phyloP scores from a whole-genome alignment of 202 grass and related monocot genomes.

The Panicum hallii region DNA sequence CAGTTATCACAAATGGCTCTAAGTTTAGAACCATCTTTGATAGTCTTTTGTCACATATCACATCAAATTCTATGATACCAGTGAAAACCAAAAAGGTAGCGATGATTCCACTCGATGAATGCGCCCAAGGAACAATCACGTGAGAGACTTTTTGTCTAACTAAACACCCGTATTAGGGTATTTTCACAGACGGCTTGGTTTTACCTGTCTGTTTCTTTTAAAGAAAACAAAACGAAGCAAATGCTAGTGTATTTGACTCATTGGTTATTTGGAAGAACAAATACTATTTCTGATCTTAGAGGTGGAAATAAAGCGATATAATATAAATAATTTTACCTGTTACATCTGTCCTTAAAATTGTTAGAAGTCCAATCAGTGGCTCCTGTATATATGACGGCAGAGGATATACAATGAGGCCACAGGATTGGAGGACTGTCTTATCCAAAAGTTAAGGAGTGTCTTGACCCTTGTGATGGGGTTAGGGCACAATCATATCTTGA shows the following conservation, averaged over 20 bases:
- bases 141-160: background rate
- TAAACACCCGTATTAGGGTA: background rate
- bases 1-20: background rate
- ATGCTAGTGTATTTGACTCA: background rate
- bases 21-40: background rate
- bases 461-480: background rate
- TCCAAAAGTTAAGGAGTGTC: conserved; percentile 26
- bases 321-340: background rate
- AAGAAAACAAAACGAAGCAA: background rate
- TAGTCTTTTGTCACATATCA: background rate
- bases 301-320: background rate
- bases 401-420: too few species aligned
- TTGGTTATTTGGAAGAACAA: background rate
- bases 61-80: background rate
- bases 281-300: background rate
- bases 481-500: background rate
- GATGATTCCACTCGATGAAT: background rate
- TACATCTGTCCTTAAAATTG: background rate
- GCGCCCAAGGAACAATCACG: background rate
- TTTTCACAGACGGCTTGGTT: background rate
- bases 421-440: background rate
- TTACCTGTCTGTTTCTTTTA: background rate
- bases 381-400: background rate
- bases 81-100: background rate
- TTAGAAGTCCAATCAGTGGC: background rate